Evolutionary conservation across 257 asterid species (phyloP).

Genomic region (Ophiorrhiza pumila): DNA sequence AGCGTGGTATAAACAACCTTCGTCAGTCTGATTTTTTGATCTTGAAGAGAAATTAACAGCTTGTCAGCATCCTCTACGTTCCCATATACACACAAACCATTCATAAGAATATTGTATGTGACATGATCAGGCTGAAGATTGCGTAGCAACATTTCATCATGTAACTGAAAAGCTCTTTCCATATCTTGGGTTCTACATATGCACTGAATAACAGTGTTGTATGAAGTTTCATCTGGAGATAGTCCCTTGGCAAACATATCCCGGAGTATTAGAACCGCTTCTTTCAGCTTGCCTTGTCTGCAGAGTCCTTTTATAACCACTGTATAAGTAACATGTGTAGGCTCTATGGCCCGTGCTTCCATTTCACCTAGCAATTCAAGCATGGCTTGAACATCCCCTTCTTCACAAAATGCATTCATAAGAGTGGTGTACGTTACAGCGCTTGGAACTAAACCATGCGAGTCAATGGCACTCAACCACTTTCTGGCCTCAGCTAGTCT

Average conservation of each 20-base stretch:
- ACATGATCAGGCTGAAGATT: slow-evolving; percentile 46
- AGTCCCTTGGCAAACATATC: slow-evolving; percentile 49
- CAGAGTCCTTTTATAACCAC: slow-evolving; percentile 63
- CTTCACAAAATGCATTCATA: slow-evolving; percentile 62
- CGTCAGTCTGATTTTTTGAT: slow-evolving; percentile 35
- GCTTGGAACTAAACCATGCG: slow-evolving; percentile 51
- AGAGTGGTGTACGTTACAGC: slow-evolving; percentile 63
- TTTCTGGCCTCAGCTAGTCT: slow-evolving; percentile 40
- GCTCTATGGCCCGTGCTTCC: slow-evolving; percentile 48
- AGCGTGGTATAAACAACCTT: slow-evolving; percentile 67
- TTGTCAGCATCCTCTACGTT: slow-evolving; percentile 52
- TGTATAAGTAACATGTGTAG: slow-evolving; percentile 63
- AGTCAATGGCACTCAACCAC: slow-evolving; percentile 35
- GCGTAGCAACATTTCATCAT: slow-evolving; percentile 42
- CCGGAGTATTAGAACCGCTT: slow-evolving; percentile 39
- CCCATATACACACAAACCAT: slow-evolving; percentile 58
- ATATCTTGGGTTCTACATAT: slow-evolving; percentile 49
- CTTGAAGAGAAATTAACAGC: slow-evolving; percentile 42
- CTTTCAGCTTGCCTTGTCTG: slow-evolving; percentile 47
- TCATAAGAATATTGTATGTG: slow-evolving; percentile 63
- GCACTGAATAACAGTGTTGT: slow-evolving; percentile 56
- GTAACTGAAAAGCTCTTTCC: slow-evolving; percentile 39
- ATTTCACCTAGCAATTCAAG: slow-evolving; percentile 48
- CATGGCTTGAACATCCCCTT: slow-evolving; percentile 35
- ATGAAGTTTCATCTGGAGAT: slow-evolving; percentile 54